Base-by-base conservation (phyloP, 495 filamentous ascomycete species). In the Copromyces sp. region DNA sequence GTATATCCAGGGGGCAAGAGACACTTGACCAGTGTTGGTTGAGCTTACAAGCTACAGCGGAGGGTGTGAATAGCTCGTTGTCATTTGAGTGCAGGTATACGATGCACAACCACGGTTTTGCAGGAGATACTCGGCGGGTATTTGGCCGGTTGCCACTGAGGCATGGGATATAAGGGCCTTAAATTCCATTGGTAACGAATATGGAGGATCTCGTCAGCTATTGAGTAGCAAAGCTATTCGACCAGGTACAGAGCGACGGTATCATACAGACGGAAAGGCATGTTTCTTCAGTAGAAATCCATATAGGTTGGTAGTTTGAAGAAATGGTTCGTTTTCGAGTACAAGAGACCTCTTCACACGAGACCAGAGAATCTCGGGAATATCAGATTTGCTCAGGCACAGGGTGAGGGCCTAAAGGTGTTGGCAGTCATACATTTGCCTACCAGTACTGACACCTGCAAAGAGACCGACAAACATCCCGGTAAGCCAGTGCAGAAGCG, bases 181-280 rank as follows among this genome's bases (percentile, higher is more conserved):
- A 1, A 12, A 24, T 53, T n/a, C n/a, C n/a, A n/a, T n/a, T 2
- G 4, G 11, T 2, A 12, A 0, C 4, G 11, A 29, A 29, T 0
- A 24, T 29, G 20, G 20, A 53, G 20, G 6, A 29, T 29, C 20
- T 29, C 4, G 45, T 12, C 11, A 3, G 20, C 6, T 2, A 29
- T 12, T 11, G 20, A 29, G 45, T 6, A 53, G 20, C 45, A 24
- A 53, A 24, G 20, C 45, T 24, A 24, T 5, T 5, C 3, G 9
- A 24, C 9, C 9, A 53, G 45, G 9, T 53, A 24, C 4, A 29
- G 2, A 24, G 45, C 45, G 11, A 7, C 6, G 4, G 0, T 53
- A 1, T 20, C 44, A 8, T 45, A 45, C 0, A 20, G 44, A 8
- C 8, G 4, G n/a, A 53, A 24, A 53, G 45, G 3, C 11, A 29